Percentiles rank a stretch among this genome's conserved stretches.
These are phyloP conservation scores for Tetrapisispora fleetii DNA, from an alignment of 805 yeast species.

Conservation along the genomic window DNA sequence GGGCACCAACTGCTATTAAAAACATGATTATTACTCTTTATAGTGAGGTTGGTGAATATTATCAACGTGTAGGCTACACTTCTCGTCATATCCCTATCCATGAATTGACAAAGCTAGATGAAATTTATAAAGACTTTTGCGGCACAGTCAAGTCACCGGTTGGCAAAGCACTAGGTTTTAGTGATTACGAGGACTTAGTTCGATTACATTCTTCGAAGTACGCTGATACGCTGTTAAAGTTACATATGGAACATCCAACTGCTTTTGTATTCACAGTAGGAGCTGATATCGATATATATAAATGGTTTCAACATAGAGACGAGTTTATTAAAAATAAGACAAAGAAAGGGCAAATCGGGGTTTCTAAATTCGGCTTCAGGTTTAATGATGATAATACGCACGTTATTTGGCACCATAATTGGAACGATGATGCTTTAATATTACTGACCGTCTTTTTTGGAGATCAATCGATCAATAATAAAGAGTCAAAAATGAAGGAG, in stretches of 20 bases:
- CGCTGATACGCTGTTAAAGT: slow-evolving; percentile 11
- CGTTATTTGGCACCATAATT: slow-evolving; percentile 38
- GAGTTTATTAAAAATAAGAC: slow-evolving; percentile 24
- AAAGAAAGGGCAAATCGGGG: slow-evolving; percentile 4
- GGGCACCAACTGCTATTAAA: slow-evolving; percentile 22
- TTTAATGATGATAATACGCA: slow-evolving; percentile 25
- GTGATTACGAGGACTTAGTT: slow-evolving; percentile 27
- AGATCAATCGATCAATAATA: slow-evolving; percentile 4
- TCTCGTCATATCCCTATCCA: slow-evolving; percentile 33
- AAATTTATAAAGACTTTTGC: slow-evolving; percentile 12
- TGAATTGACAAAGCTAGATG: slow-evolving; percentile 19
- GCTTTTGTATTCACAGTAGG: slow-evolving; percentile 25
- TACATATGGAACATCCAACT: slow-evolving; percentile 16
- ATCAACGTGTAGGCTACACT: slow-evolving; percentile 53
- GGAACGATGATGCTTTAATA: slow-evolving; percentile 27
- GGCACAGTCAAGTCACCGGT: background rate
- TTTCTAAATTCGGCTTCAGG: slow-evolving; percentile 26
- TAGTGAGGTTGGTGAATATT: slow-evolving; percentile 66
- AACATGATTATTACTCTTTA: slow-evolving; percentile 40
- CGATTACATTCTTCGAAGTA: slow-evolving; percentile 19
- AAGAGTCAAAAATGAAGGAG: slow-evolving; percentile 17
- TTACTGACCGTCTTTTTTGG: slow-evolving; percentile 21
- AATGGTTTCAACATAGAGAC: slow-evolving; percentile 38
- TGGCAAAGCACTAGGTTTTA: slow-evolving; percentile 23
- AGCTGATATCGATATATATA: slow-evolving; percentile 31